A percentile compares a stretch with the other conserved stretches of the same genome.
phyloP scores from a whole-genome alignment of 306 rosid genomes.

The Citrullus mucosospermus region DNA sequence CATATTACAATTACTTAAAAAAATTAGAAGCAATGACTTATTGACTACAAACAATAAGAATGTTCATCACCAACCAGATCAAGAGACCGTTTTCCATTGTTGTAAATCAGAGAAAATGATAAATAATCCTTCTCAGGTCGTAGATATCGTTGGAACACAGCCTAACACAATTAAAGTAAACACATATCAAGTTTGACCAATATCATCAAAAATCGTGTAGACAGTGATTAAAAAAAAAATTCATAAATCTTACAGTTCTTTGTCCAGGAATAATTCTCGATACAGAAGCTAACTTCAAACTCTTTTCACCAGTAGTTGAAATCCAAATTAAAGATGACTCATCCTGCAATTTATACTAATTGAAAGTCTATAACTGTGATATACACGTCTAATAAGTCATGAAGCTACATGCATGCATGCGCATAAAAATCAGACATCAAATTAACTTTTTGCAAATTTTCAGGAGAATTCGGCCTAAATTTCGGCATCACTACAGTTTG shows the following conservation, averaged over 20 bases:
- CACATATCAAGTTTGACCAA: background rate
- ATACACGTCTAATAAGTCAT: background rate
- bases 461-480: background rate
- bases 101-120: conserved; percentile 19
- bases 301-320: conserved; percentile 82
- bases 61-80: conserved; percentile 31
- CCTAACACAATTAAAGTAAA: conserved; percentile 17
- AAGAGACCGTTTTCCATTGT: conserved; percentile 34
- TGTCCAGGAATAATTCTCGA: conserved; percentile 90
- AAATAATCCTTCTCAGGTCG: conserved; percentile 21
- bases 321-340: conserved; percentile 80
- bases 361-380: background rate
- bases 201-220: conserved; percentile 1
- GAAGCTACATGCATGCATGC: background rate
- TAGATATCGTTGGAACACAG: conserved; percentile 17
- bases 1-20: background rate
- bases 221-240: background rate
- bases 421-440: conserved; percentile 10
- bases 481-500: background rate
- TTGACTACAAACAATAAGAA: conserved; percentile 8
- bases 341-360: conserved; percentile 37
- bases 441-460: background rate
- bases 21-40: background rate
- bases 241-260: conserved; percentile 47
- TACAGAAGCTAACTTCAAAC: conserved; percentile 63